A percentile compares a stretch with the other conserved stretches of the same genome.
phyloP scores from a whole-genome alignment of 1,284 basidiomycete genomes.

The Farysia itapuensis region DNA sequence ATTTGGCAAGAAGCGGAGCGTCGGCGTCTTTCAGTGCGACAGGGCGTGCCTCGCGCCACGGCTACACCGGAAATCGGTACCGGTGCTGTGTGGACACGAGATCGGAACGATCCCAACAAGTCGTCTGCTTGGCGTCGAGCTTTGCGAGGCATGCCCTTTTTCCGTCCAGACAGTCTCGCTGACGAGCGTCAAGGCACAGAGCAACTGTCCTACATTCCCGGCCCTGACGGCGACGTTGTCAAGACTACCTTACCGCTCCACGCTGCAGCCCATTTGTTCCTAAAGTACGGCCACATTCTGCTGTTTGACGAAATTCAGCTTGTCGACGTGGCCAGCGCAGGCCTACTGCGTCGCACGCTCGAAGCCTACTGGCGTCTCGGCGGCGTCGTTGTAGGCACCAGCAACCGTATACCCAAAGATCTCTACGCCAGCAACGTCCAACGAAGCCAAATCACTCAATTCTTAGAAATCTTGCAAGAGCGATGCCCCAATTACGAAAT shows the following conservation, averaged over 20 bases:
- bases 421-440: conserved; percentile 73
- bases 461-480: conserved; percentile 68
- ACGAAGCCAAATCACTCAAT: conserved; percentile 64
- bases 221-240: conserved; percentile 35
- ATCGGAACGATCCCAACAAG: conserved; percentile 30
- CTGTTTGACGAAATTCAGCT: conserved; percentile 74
- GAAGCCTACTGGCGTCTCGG: conserved; percentile 76
- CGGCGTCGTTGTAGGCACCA: conserved; percentile 68
- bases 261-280: conserved; percentile 64
- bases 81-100: conserved; percentile 61
- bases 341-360: conserved; percentile 70
- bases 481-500: conserved; percentile 69
- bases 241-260: conserved; percentile 61
- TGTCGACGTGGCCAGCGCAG: conserved; percentile 70
- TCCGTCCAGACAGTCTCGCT: conserved; percentile 38
- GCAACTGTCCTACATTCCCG: conserved; percentile 17
- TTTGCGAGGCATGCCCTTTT: conserved; percentile 43
- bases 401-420: conserved; percentile 70
- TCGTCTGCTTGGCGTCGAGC: conserved; percentile 20
- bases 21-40: conserved; percentile 55
- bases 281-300: conserved; percentile 66
- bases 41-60: conserved; percentile 32
- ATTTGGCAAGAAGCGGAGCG: conserved; percentile 67
- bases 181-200: conserved; percentile 3
- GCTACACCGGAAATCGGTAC: conserved; percentile 29